Conservation (phyloP, 2,329 filamentous ascomycete genomes). For the Cordyceps cateniannulata region DNA sequence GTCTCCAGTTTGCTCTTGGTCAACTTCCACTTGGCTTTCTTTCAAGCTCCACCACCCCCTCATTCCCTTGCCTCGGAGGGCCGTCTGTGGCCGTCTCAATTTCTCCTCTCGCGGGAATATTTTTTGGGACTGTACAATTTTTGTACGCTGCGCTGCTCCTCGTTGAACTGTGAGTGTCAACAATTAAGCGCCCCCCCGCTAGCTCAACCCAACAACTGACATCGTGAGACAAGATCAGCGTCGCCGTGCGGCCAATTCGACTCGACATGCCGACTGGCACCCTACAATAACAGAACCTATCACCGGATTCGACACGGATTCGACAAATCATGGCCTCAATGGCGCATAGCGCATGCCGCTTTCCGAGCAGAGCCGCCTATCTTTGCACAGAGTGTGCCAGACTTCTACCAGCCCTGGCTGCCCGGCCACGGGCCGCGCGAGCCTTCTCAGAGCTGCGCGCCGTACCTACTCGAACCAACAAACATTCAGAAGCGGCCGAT, state of each 20-base stretch:
- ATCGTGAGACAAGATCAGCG: not conserved
- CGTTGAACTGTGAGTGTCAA: conserved; percentile 2
- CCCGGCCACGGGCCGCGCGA: not conserved
- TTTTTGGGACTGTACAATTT: not conserved
- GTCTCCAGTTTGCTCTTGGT: not conserved
- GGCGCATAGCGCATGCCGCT: conserved; percentile 16
- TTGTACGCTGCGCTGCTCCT: not conserved
- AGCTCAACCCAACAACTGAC: conserved; percentile 5
- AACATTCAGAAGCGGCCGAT: not conserved
- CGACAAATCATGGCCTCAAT: conserved; percentile 17
- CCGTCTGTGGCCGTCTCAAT: not conserved
- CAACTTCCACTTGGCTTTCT: conserved; percentile 3
- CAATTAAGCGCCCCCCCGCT: not conserved
- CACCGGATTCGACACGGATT: not conserved
- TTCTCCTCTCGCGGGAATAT: not conserved
- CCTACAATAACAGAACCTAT: not conserved
- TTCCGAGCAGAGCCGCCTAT: conserved; percentile 16
- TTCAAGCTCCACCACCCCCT: conserved; percentile 5
- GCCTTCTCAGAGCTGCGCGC: conserved; percentile 1
- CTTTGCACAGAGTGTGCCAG: conserved; percentile 15
- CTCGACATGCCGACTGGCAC: not conserved
- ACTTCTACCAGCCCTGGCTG: conserved; percentile 3
- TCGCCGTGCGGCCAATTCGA: not conserved
- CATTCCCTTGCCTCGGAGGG: not conserved
- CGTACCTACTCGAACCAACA: not conserved